Conservation (phyloP, 768 basidiomycete species). For the Daedaleopsis nitida region DNA sequence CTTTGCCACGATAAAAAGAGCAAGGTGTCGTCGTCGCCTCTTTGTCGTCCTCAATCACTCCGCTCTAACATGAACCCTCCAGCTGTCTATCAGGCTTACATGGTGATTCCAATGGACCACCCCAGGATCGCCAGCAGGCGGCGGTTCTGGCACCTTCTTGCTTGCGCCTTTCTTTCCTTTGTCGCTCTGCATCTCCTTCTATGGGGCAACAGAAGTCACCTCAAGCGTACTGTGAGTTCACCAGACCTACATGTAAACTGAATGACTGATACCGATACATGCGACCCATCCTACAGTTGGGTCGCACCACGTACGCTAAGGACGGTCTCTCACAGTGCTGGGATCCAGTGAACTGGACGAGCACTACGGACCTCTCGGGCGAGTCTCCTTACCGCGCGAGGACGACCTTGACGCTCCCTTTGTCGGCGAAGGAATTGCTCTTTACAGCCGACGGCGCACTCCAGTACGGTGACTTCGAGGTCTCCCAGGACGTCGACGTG, state of each 20-base stretch:
- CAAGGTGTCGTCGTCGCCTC: too few species aligned
- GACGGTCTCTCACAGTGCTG: constrained; percentile 1
- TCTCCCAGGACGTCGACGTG: constrained; percentile 5
- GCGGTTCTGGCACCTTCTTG: constrained; percentile 17
- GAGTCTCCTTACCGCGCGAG: constrained; percentile 8
- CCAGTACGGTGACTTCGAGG: constrained; percentile 17
- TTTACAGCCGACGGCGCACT: constrained; percentile 8
- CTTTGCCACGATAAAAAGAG: too few species aligned
- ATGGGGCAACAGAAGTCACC: not conserved
- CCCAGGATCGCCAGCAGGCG: constrained; percentile 15
- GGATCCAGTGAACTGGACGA: constrained; percentile 13
- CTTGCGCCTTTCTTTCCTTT: constrained; percentile 8
- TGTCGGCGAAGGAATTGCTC: constrained; percentile 14
- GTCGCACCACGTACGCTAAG: too few species aligned
- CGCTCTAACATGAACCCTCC: not conserved
- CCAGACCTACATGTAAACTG: not conserved
- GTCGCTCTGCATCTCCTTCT: constrained; percentile 1
- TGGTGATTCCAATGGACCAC: not conserved
- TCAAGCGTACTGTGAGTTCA: not conserved
- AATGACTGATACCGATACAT: not conserved
- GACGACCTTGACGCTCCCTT: constrained; percentile 17
- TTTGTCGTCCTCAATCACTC: too few species aligned
- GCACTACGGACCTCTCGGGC: not conserved
- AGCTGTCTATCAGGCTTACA: constrained; percentile 3
- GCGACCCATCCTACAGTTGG: too few species aligned